Evolutionary conservation across 2,329 filamentous ascomycete species (phyloP).

Genomic region (Sporothrix humicola): DNA sequence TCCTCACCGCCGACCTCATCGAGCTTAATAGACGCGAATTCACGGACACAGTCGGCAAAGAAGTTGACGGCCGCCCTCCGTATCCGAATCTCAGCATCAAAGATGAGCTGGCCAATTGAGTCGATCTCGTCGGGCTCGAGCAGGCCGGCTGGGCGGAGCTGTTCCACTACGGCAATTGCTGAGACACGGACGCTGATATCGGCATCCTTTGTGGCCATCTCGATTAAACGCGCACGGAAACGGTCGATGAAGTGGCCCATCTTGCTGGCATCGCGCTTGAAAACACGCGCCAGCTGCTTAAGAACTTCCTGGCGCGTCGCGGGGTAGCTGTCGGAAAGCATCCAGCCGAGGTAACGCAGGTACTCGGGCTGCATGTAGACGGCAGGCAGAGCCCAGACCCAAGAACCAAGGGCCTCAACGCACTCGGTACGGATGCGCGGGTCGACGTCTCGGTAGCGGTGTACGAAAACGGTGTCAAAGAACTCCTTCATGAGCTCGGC

Average conservation of each 20-base stretch:
- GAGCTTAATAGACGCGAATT: conserved; percentile 77
- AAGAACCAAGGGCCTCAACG: conserved; percentile 81
- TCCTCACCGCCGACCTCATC: conserved; percentile 86
- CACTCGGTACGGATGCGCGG: conserved; percentile 87
- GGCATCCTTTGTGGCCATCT: conserved; percentile 87
- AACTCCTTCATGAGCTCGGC: conserved; percentile 79
- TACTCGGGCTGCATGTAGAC: conserved; percentile 91
- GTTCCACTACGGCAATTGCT: conserved; percentile 80
- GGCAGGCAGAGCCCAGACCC: conserved; percentile 85
- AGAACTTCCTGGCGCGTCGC: conserved; percentile 83
- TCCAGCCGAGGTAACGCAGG: conserved; percentile 92
- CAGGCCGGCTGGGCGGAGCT: conserved; percentile 80
- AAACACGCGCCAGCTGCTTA: conserved; percentile 79
- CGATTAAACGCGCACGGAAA: conserved; percentile 83
- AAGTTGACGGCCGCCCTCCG: conserved; percentile 89
- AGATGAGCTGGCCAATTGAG: conserved; percentile 82
- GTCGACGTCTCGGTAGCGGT: conserved; percentile 94
- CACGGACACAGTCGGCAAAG: conserved; percentile 85
- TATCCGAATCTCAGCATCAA: conserved; percentile 82
- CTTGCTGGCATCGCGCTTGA: conserved; percentile 79
- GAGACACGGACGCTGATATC: conserved; percentile 80
- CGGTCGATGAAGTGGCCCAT: conserved; percentile 92
- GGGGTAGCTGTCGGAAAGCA: conserved; percentile 80
- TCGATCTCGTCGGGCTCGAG: conserved; percentile 93
- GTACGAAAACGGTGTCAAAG: conserved; percentile 91